Evolutionary conservation across 345 rosid species (phyloP).

Genomic region (Punica granatum): DNA sequence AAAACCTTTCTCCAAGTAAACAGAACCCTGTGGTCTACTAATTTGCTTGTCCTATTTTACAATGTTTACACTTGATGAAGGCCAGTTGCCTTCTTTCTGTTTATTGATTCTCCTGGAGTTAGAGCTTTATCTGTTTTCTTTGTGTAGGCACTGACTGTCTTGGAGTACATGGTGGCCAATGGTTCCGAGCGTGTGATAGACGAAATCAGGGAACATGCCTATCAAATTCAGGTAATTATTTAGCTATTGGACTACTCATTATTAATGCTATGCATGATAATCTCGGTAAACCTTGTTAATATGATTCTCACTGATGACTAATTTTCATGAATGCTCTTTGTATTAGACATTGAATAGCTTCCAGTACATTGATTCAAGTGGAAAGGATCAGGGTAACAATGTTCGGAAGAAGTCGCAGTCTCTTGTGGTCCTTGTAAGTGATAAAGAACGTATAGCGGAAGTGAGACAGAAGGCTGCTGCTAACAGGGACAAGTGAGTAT

Average conservation of each 20-base stretch:
- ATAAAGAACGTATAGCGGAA: conserved; percentile 84
- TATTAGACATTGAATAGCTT: conserved; percentile 72
- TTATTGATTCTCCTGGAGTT: background rate
- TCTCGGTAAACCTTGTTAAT: background rate
- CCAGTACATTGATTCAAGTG: conserved; percentile 91
- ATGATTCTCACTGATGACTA: background rate
- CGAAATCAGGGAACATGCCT: conserved; percentile 75
- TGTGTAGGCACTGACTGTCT: conserved; percentile 67
- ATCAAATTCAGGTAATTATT: conserved; percentile 70
- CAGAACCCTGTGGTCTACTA: background rate
- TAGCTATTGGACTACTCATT: background rate
- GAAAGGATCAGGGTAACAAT: conserved; percentile 96
- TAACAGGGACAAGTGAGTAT: conserved; percentile 84
- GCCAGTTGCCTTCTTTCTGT: background rate
- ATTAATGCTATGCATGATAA: too few species aligned
- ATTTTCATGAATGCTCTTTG: background rate
- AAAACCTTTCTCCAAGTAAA: background rate
- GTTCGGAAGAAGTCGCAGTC: conserved; percentile 92
- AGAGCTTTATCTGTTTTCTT: background rate
- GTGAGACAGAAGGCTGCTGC: conserved; percentile 93
- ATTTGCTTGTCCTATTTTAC: background rate
- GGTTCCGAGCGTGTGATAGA: conserved; percentile 94
- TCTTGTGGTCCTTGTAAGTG: conserved; percentile 83
- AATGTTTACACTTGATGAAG: background rate
- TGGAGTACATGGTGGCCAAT: conserved; percentile 86